A percentile compares a stretch with the other conserved stretches of the same genome.
Conservation (phyloP, 1,284 basidiomycete species). For the Austroboletus rostrupii region DNA sequence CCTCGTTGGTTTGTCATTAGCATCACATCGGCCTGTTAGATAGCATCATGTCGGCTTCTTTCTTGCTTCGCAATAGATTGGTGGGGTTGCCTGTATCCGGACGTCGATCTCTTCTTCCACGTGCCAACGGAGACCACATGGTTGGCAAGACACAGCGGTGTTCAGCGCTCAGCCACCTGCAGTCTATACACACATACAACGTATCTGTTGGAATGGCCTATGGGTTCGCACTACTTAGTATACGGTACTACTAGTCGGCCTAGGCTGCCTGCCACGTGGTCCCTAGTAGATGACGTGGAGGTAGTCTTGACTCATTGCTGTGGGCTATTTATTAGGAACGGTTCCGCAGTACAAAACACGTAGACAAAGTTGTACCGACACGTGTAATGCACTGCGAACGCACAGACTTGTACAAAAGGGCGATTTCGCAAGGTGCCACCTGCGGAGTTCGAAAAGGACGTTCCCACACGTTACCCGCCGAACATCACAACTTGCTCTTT, state of each 20-base stretch:
- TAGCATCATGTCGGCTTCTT: conserved; percentile 1
- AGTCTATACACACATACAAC: background rate
- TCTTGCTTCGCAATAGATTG: conserved; percentile 8
- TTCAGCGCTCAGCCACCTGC: background rate
- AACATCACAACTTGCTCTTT: conserved; percentile 36
- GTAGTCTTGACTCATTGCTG: background rate
- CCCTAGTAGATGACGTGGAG: background rate
- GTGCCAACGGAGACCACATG: conserved; percentile 11
- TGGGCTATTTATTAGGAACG: background rate
- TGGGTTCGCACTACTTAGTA: too few species aligned
- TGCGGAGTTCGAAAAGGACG: conserved; percentile 33
- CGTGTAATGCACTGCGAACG: conserved; percentile 7
- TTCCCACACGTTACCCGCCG: conserved; percentile 31
- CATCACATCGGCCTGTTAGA: conserved; percentile 2
- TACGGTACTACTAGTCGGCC: background rate
- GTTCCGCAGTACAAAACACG: conserved; percentile 16
- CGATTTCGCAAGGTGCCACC: conserved; percentile 15
- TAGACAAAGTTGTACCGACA: conserved; percentile 12
- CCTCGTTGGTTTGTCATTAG: background rate
- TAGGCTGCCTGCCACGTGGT: background rate
- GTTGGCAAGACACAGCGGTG: background rate
- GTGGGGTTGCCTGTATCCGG: background rate
- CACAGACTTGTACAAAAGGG: background rate
- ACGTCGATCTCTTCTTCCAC: conserved; percentile 9
- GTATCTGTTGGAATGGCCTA: background rate